phyloP scores from a whole-genome alignment of 2,329 filamentous ascomycete species.

The Arthrobotrys sinensis region DNA sequence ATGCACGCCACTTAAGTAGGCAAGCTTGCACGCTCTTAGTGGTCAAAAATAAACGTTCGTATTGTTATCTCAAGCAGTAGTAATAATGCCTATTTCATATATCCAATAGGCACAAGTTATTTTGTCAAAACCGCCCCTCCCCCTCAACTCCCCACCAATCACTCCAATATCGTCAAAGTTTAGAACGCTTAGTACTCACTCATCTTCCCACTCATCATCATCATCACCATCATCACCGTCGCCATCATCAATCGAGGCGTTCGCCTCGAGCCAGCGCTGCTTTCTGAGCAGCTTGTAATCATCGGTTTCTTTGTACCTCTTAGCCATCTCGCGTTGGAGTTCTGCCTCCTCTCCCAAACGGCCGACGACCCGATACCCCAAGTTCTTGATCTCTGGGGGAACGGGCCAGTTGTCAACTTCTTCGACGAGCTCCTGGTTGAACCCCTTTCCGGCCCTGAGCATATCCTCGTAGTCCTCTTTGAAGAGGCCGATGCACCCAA shows the following conservation, averaged over 20 bases:
- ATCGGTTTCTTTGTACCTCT: background rate
- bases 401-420: conserved; percentile 39
- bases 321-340: background rate
- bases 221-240: background rate
- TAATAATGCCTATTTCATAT: no score
- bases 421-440: conserved; percentile 66
- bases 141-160: background rate
- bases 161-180: background rate
- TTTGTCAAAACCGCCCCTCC: background rate
- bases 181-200: background rate
- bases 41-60: background rate
- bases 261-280: background rate
- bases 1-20: background rate
- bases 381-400: conserved; percentile 20
- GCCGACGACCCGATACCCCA: conserved; percentile 37
- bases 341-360: background rate
- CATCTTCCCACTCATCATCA: conserved; percentile 9
- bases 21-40: background rate
- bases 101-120: background rate
- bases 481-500: conserved; percentile 67
- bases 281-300: background rate
- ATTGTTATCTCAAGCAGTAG: background rate
- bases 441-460: conserved; percentile 66
- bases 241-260: background rate
- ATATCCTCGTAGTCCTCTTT: conserved; percentile 67